Percentiles rank a stretch among this genome's conserved stretches.
Conservation (phyloP, 306 rosid genomes). For the Hippophae rhamnoides region DNA sequence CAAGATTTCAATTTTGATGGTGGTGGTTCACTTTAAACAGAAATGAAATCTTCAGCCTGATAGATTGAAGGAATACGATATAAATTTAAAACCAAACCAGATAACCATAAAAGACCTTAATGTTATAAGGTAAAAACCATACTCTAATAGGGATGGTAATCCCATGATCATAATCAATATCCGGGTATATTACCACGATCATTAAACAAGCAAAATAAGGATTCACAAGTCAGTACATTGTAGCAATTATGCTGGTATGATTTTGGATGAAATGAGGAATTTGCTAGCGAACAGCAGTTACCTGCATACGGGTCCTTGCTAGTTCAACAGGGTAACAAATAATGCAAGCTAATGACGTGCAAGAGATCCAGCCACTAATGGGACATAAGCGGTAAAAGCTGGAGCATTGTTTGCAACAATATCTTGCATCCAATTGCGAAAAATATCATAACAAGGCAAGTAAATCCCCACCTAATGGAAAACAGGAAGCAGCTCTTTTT, state of each 20-base stretch:
- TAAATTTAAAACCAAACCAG: too few relatives aligned
- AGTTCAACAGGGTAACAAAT: slow-evolving; percentile 85
- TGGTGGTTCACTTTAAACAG: too few relatives aligned
- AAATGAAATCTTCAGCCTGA: too few relatives aligned
- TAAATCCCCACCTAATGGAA: slow-evolving; percentile 81
- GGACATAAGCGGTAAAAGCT: slow-evolving; percentile 68
- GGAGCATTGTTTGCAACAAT: slow-evolving; percentile 52
- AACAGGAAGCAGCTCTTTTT: slow-evolving; percentile 14
- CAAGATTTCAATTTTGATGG: too few relatives aligned
- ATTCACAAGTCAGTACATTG: background rate
- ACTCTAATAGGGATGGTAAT: too few relatives aligned
- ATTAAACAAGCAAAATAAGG: background rate
- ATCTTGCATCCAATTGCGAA: slow-evolving; percentile 70
- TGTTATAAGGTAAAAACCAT: too few relatives aligned
- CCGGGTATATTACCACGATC: too few relatives aligned
- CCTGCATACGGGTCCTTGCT: slow-evolving; percentile 99
- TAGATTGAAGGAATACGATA: too few relatives aligned
- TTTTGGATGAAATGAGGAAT: background rate
- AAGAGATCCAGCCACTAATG: slow-evolving; percentile 81
- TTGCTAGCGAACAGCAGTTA: slow-evolving; percentile 5
- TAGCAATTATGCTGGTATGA: background rate
- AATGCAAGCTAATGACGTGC: slow-evolving; percentile 86
- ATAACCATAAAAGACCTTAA: too few relatives aligned
- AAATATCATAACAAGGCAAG: slow-evolving; percentile 90
- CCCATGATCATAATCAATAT: too few relatives aligned